phyloP scores from a whole-genome alignment of 805 yeast genomes.

The Schizosaccharomyces octosporus region DNA sequence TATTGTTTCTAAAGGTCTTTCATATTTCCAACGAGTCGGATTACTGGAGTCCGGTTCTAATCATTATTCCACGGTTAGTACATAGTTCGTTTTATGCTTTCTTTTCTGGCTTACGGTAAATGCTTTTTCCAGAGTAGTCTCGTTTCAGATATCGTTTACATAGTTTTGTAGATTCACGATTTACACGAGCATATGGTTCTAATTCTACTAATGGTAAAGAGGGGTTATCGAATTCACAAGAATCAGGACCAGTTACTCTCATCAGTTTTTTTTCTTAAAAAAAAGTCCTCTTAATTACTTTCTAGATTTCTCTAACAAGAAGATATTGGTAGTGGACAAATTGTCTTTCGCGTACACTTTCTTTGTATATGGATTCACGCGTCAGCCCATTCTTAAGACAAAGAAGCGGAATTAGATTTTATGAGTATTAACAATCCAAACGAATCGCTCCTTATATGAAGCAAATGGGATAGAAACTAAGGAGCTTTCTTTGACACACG shows the following conservation, averaged over 20 bases:
- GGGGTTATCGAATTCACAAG: background rate
- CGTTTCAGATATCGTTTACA: background rate
- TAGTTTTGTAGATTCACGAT: background rate
- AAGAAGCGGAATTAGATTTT: no score
- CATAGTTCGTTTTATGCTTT: no score
- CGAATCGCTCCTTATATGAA: no score
- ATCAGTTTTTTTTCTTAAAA: background rate
- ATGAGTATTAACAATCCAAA: no score
- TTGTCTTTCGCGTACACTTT: no score
- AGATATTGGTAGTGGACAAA: no score
- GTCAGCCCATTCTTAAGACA: no score
- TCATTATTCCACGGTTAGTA: background rate
- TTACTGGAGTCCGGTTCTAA: background rate
- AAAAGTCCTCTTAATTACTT: background rate
- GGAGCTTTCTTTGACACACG: no score
- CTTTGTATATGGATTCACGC: no score
- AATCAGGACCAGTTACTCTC: background rate
- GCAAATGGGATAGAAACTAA: no score
- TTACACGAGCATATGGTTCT: background rate
- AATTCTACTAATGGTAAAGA: background rate
- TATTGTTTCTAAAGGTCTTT: background rate
- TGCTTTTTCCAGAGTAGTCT: background rate
- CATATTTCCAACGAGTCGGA: background rate
- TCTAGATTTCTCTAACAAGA: background rate
- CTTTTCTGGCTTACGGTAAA: background rate